Conservation (phyloP, 345 rosid species). For the Lepidium africanum region DNA sequence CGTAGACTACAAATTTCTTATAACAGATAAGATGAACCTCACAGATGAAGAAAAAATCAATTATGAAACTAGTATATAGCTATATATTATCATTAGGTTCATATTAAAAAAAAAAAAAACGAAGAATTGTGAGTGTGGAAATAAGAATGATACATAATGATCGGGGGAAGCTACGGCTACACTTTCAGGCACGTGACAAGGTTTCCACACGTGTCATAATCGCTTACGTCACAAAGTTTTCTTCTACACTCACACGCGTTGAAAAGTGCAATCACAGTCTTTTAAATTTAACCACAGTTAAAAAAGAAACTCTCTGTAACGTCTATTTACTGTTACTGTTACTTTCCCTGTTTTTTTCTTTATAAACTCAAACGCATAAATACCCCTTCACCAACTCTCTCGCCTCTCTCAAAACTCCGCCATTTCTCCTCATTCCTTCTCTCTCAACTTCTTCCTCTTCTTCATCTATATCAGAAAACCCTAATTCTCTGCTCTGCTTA, state of each 20-base stretch:
- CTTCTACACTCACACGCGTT: not conserved
- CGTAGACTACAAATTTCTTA: too few relatives aligned
- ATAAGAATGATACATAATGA: not conserved
- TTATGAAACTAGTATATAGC: too few relatives aligned
- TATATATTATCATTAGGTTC: too few relatives aligned
- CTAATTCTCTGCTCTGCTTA: not conserved
- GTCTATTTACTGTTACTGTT: constrained; percentile 12
- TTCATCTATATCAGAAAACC: not conserved
- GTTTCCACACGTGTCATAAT: constrained; percentile 14
- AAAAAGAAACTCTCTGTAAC: not conserved
- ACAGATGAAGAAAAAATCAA: too few relatives aligned
- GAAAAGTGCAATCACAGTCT: not conserved
- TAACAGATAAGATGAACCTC: too few relatives aligned
- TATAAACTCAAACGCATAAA: constrained; percentile 19
- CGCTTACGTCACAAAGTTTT: constrained; percentile 10
- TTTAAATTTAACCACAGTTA: constrained; percentile 8
- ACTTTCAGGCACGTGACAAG: constrained; percentile 25
- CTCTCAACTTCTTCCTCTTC: constrained; percentile 3
- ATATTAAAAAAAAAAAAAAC: not conserved
- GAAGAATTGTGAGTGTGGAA: too few relatives aligned
- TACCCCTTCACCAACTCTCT: constrained; percentile 22
- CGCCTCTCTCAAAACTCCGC: not conserved
- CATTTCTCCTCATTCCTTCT: not conserved
- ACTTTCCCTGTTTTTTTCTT: not conserved
- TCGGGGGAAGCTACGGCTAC: not conserved